A percentile compares a stretch with the other conserved stretches of the same genome.
Evolutionary conservation across 2,329 filamentous ascomycete species (phyloP).

Genomic region (Chaetothyriales sp.): DNA sequence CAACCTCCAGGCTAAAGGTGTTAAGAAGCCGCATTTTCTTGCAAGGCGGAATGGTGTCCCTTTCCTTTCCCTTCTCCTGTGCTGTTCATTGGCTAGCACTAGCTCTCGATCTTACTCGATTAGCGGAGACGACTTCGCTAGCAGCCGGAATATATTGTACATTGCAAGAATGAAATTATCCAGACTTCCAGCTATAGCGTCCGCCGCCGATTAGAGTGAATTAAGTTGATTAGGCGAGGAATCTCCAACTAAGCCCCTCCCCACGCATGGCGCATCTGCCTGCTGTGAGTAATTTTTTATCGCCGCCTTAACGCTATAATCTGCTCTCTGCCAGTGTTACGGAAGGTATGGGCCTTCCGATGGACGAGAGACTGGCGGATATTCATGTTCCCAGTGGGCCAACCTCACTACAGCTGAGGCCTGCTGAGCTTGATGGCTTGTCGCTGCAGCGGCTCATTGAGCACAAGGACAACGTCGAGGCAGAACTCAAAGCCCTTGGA

Average conservation of each 20-base stretch:
- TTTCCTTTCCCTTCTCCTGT: background rate
- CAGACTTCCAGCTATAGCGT: too few relatives aligned
- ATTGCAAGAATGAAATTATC: too few relatives aligned
- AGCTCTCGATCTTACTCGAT: background rate
- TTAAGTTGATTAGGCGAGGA: too few relatives aligned
- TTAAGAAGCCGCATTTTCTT: background rate
- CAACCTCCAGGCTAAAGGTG: background rate
- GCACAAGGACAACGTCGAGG: conserved; percentile 74
- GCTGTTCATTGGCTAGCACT: background rate
- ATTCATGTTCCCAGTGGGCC: conserved; percentile 66
- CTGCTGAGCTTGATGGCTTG: conserved; percentile 48
- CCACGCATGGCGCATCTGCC: background rate
- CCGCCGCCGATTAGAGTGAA: too few relatives aligned
- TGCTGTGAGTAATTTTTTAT: background rate
- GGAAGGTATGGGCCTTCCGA: conserved; percentile 39
- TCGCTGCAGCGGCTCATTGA: conserved; percentile 67
- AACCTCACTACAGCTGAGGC: conserved; percentile 42
- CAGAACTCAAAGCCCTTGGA: conserved; percentile 71
- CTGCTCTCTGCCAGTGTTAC: background rate
- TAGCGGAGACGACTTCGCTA: background rate
- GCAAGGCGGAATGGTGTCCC: background rate
- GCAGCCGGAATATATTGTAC: background rate
- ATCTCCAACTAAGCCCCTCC: background rate
- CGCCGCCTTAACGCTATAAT: background rate
- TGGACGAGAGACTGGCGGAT: conserved; percentile 40